A percentile compares a stretch with the other conserved stretches of the same genome.
Conservation (phyloP, 1,284 basidiomycete species). For the Apiotrichum mycotoxinovorans region DNA sequence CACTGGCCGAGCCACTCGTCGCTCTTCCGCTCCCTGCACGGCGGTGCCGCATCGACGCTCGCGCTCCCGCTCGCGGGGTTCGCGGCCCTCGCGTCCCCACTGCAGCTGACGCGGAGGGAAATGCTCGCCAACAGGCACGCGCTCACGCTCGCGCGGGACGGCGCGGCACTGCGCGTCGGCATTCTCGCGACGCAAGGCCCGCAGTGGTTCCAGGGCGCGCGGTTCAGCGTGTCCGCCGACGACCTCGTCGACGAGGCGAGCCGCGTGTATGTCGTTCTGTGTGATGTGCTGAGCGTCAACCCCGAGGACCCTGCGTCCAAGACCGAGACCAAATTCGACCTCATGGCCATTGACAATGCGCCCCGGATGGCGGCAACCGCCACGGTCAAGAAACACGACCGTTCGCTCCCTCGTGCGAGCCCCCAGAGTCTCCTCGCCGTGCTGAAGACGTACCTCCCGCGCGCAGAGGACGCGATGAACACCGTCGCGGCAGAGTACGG, state of each 20-base stretch:
- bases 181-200: constrained; percentile 43
- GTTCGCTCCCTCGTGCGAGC: constrained; percentile 8
- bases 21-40: constrained; percentile 17
- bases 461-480: constrained; percentile 17
- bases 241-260: constrained; percentile 34
- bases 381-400: not conserved
- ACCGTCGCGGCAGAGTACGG: constrained; percentile 29
- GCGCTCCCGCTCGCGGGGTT: constrained; percentile 24
- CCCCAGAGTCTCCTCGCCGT: constrained; percentile 33
- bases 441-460: constrained; percentile 34
- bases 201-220: constrained; percentile 16
- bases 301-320: not conserved
- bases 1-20: constrained; percentile 13
- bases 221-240: not conserved
- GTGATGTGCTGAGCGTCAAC: constrained; percentile 36
- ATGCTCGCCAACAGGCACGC: constrained; percentile 36
- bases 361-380: not conserved
- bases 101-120: constrained; percentile 44
- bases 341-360: not conserved
- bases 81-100: constrained; percentile 39
- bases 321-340: not conserved
- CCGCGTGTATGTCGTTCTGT: constrained; percentile 39
- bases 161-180: constrained; percentile 36
- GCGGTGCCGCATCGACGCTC: not conserved
- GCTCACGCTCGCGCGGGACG: constrained; percentile 32